phyloP scores from a whole-genome alignment of 2,329 filamentous ascomycete genomes.

The Monilinia fructigena region DNA sequence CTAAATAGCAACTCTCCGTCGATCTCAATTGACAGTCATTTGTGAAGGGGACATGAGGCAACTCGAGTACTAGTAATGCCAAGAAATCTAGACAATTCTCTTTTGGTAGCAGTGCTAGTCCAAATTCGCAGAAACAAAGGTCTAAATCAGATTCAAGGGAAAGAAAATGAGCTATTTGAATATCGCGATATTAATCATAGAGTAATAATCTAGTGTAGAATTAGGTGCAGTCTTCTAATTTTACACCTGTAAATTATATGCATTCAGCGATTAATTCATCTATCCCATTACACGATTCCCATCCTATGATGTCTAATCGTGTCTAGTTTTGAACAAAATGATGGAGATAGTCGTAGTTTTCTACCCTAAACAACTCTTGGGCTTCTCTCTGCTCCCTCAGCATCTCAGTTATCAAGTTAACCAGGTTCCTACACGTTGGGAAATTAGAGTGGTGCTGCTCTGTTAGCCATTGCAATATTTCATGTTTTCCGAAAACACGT shows the following conservation, averaged over 20 bases:
- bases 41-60: background rate
- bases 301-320: fast-evolving
- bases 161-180: too few species aligned
- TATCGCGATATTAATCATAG: background rate
- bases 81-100: background rate
- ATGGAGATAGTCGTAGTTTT: background rate
- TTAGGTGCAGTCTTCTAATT: background rate
- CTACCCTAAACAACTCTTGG: background rate
- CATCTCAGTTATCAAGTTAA: background rate
- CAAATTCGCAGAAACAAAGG: background rate
- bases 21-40: background rate
- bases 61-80: background rate
- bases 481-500: background rate
- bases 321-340: background rate
- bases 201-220: background rate
- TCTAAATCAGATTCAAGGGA: background rate
- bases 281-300: background rate
- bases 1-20: background rate
- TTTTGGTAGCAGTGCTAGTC: background rate
- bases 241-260: fast-evolving
- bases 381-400: background rate
- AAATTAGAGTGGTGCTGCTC: background rate
- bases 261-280: background rate
- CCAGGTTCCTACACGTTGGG: background rate
- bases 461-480: background rate